phyloP scores from a whole-genome alignment of 805 yeast genomes.

The Vanderwaltozyma verrucispora region DNA sequence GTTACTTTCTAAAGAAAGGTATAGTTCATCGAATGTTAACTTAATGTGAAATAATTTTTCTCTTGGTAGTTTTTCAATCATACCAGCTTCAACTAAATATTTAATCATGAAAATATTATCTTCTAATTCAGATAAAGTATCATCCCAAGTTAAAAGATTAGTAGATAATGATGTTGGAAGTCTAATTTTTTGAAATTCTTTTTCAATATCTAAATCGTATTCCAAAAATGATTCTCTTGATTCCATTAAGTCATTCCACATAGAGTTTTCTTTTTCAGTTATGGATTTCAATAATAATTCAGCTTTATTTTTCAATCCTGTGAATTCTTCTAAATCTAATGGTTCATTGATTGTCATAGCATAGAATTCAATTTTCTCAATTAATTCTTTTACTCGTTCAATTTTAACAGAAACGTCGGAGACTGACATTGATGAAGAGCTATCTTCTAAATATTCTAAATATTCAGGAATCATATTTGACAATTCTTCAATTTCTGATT shows the following conservation, averaged over 20 bases:
- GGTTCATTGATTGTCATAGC: constrained; percentile 37
- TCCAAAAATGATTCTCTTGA: constrained; percentile 36
- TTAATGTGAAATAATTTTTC: constrained; percentile 27
- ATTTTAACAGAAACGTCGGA: constrained; percentile 28
- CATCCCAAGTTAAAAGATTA: constrained; percentile 7
- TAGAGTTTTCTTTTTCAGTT: constrained; percentile 35
- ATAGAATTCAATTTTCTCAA: constrained; percentile 29
- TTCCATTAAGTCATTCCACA: constrained; percentile 36
- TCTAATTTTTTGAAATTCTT: constrained; percentile 39
- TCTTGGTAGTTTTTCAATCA: constrained; percentile 13
- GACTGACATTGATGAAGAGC: too few species aligned
- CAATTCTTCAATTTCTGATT: constrained; percentile 30
- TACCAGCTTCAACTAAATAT: constrained; percentile 19
- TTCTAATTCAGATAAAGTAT: constrained; percentile 7
- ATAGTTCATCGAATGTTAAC: constrained; percentile 16
- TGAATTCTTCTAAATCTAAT: constrained; percentile 37
- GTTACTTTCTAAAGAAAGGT: constrained; percentile 9
- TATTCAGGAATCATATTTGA: constrained; percentile 34
- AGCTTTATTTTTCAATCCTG: constrained; percentile 35
- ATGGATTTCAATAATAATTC: constrained; percentile 32
- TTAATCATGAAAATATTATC: constrained; percentile 9
- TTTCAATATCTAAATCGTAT: constrained; percentile 41
- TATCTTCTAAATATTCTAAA: constrained; percentile 69
- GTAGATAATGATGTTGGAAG: constrained; percentile 14
- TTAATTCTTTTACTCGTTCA: constrained; percentile 6